A percentile compares a stretch with the other conserved stretches of the same genome.
These are phyloP conservation scores for Mucor racemosus DNA, from an alignment of 371 early-diverging fungal species.

Conservation along the genomic window DNA sequence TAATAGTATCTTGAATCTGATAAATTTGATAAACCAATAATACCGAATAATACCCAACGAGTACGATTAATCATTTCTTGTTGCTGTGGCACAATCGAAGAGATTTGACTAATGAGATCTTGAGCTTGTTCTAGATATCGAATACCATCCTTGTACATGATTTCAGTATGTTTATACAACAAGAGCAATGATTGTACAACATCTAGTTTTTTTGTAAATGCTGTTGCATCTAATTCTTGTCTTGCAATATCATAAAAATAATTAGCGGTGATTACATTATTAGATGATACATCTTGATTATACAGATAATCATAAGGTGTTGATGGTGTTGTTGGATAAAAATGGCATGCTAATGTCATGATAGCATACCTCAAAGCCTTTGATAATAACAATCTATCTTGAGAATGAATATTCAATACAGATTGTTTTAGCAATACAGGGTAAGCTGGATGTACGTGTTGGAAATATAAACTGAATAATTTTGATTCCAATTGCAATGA, in stretches of 20 bases:
- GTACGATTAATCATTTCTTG: slow-evolving; percentile 24
- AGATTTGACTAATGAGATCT: slow-evolving; percentile 16
- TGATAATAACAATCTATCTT: slow-evolving; percentile 13
- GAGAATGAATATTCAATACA: slow-evolving; percentile 15
- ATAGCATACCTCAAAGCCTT: slow-evolving; percentile 23
- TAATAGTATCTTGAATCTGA: slow-evolving; percentile 10
- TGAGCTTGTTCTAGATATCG: slow-evolving; percentile 21
- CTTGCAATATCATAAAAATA: slow-evolving; percentile 15
- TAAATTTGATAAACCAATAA: slow-evolving; percentile 21
- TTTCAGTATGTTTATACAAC: slow-evolving; percentile 34
- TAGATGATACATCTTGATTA: background rate
- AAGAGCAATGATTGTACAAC: slow-evolving; percentile 30
- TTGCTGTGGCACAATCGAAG: slow-evolving; percentile 11
- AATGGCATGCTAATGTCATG: slow-evolving; percentile 22
- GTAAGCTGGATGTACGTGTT: slow-evolving; percentile 64
- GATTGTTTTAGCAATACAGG: slow-evolving; percentile 51
- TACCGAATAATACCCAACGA: slow-evolving; percentile 27
- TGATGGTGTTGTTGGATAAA: slow-evolving; percentile 7
- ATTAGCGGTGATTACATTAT: background rate
- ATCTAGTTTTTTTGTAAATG: slow-evolving; percentile 14
- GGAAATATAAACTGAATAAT: slow-evolving; percentile 66
- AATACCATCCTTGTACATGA: slow-evolving; percentile 11
- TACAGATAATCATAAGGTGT: background rate
- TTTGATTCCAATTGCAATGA: slow-evolving; percentile 42
- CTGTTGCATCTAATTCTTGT: background rate